Evolutionary conservation across 805 yeast genomes (phyloP).

Genomic region (Wickerhamiella nectarea): DNA sequence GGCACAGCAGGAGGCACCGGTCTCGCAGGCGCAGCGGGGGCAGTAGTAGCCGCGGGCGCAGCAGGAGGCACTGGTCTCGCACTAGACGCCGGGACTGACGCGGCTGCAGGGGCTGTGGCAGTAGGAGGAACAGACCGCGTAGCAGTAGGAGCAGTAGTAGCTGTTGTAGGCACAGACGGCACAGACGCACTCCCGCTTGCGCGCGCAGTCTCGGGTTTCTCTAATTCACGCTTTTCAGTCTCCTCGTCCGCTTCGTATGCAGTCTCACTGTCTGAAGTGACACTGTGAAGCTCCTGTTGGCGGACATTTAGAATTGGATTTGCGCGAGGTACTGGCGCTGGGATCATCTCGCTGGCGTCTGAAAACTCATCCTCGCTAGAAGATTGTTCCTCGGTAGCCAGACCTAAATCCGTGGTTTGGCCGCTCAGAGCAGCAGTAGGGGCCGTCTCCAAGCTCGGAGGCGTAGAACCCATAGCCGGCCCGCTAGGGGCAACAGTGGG

Average conservation of each 20-base stretch:
- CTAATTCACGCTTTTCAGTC: not conserved
- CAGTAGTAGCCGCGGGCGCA: not conserved
- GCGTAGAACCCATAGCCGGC: not conserved
- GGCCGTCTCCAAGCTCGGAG: too few species aligned
- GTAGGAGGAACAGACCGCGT: not conserved
- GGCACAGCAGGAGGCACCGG: constrained; percentile 4
- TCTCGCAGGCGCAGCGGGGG: not conserved
- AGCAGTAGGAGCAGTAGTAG: not conserved
- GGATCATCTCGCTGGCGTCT: not conserved
- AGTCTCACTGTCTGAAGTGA: constrained; percentile 2
- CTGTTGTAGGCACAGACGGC: not conserved
- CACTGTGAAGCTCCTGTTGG: constrained; percentile 1
- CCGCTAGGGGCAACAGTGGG: too few species aligned
- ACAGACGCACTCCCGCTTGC: too few species aligned
- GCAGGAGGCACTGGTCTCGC: not conserved
- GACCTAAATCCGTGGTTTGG: not conserved
- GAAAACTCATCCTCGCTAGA: constrained; percentile 4
- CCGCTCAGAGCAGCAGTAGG: not conserved
- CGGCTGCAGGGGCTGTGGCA: not conserved
- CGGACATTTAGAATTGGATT: not conserved
- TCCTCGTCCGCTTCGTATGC: constrained; percentile 9
- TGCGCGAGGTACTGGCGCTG: not conserved
- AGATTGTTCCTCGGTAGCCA: constrained; percentile 4
- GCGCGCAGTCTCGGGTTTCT: too few species aligned
- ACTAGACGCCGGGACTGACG: not conserved